Base-by-base conservation (phyloP, 1,139 yeast genomes). In the Protomyces lactucae-debilis region DNA sequence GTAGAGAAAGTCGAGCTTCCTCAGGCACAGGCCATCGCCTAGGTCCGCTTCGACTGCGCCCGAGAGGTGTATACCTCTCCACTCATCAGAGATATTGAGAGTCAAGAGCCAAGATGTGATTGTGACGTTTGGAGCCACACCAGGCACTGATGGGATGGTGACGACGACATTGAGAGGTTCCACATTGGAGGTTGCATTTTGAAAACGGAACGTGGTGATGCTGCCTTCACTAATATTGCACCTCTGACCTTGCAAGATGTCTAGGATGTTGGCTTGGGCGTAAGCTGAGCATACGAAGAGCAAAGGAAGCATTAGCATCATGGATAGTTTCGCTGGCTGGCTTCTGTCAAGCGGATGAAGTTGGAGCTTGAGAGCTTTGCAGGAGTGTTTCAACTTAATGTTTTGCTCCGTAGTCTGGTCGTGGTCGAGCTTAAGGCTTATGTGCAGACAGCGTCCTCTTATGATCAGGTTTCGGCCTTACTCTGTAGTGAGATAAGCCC, bases 91-190 rank as follows among this genome's bases (percentile, higher is more conserved):
- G 25, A 59, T 25, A 45, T 59, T 52, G 14, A 59, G 52, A 2
- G 63, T 51, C n/a, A 40, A 18, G 52, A 59, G 45, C 32, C 54
- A 59, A 14, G 53, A 51, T 6, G 57, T 59, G 36, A 59, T 25
- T 6, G 52, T 52, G 3, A 4, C 36, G 23, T 43, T 40, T 3
- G 63, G 21, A 21, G 32, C 28, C 39, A 59, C 16, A 16, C 18
- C n/a, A n/a, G 53, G 35, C 5, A 25, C 18, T 3, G 35, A 16
- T 14, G 37, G 35, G 18, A 36, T 16, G 18, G 32, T 23, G 9
- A 32, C 55, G 43, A 59, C 52, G 28, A 59, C 46, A 51, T 59
- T 59, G 53, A 59, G 52, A 8, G 63, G 63, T 28, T 59, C 63
- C 10, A 52, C 43, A 28, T 52, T 59, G 16, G 56, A 16, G 40